Conservation (phyloP, 495 filamentous ascomycete species). For the Annulohypoxylon stygium region DNA sequence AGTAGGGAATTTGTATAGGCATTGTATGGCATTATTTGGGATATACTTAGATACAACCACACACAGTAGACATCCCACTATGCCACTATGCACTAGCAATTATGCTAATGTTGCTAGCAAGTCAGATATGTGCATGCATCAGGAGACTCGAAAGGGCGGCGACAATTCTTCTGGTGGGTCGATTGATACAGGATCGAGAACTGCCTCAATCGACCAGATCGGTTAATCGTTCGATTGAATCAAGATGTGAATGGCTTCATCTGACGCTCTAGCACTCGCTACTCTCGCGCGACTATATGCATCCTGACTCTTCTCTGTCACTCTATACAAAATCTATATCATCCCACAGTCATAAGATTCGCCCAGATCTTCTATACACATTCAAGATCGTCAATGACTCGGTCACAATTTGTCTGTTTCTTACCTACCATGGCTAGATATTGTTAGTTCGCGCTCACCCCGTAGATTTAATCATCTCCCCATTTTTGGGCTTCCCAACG, state of each 20-base stretch:
- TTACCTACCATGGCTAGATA: no score
- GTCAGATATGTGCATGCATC: slow-evolving; percentile 22
- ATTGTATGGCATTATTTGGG: no score
- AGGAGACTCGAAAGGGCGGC: slow-evolving; percentile 35
- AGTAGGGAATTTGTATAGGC: neutral
- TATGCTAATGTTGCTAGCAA: slow-evolving; percentile 21
- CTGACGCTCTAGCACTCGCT: slow-evolving; percentile 22
- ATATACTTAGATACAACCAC: slow-evolving; percentile 12
- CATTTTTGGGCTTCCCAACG: slow-evolving; percentile 3
- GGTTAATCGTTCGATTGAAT: slow-evolving; percentile 37
- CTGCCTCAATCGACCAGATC: slow-evolving; percentile 32
- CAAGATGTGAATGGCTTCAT: slow-evolving; percentile 41
- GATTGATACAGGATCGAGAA: slow-evolving; percentile 27
- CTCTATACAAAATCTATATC: slow-evolving; percentile 25
- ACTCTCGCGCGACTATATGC: neutral
- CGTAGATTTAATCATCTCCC: slow-evolving; percentile 26
- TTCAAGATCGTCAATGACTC: slow-evolving; percentile 21
- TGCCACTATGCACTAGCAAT: slow-evolving; percentile 11
- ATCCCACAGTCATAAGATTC: slow-evolving; percentile 44
- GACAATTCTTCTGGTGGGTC: slow-evolving; percentile 32
- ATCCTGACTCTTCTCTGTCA: slow-evolving; percentile 9
- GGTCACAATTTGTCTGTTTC: neutral
- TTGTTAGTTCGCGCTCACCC: slow-evolving; percentile 1
- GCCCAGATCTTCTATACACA: slow-evolving; percentile 15
- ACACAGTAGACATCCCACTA: slow-evolving; percentile 3